Evolutionary conservation across 805 yeast species (phyloP).

Genomic region (Hanseniaspora lachancei): DNA sequence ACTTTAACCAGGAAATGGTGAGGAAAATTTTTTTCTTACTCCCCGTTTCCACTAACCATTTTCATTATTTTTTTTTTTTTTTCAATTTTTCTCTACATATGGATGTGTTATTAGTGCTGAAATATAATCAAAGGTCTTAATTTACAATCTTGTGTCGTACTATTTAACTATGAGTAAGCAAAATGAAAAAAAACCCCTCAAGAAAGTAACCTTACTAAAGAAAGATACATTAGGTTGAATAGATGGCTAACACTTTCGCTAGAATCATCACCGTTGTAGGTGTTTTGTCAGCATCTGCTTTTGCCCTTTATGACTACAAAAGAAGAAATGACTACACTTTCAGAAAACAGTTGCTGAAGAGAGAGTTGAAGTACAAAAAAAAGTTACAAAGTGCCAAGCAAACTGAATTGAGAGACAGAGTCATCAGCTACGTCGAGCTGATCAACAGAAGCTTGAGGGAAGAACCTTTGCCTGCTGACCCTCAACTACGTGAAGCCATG

Average conservation of each 20-base stretch:
- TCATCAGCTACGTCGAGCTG: slow-evolving; percentile 45
- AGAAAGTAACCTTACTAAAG: not conserved
- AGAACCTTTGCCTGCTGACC: slow-evolving; percentile 64
- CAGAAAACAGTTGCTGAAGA: slow-evolving; percentile 60
- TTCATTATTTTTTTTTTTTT: not conserved
- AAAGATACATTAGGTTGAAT: not conserved
- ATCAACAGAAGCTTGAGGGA: slow-evolving; percentile 50
- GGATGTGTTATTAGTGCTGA: not conserved
- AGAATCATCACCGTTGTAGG: slow-evolving; percentile 30
- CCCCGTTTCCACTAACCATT: not conserved
- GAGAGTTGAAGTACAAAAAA: slow-evolving; percentile 39
- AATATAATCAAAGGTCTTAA: too few relatives aligned
- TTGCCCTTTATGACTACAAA: slow-evolving; percentile 76
- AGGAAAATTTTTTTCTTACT: not conserved
- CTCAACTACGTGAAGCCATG: slow-evolving; percentile 53
- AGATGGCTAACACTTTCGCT: not conserved
- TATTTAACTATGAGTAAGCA: too few relatives aligned
- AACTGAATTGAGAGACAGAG: slow-evolving; percentile 43
- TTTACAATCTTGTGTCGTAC: too few relatives aligned
- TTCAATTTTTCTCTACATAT: not conserved
- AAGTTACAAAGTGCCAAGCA: slow-evolving; percentile 27
- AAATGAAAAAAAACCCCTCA: not conserved
- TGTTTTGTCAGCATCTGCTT: slow-evolving; percentile 40
- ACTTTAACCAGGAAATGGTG: too few relatives aligned
- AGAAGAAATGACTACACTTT: slow-evolving; percentile 75